A percentile compares a stretch with the other conserved stretches of the same genome.
These are phyloP conservation scores for Colletotrichum sojae DNA, from an alignment of 2,329 filamentous ascomycete species.

Conservation along the genomic window DNA sequence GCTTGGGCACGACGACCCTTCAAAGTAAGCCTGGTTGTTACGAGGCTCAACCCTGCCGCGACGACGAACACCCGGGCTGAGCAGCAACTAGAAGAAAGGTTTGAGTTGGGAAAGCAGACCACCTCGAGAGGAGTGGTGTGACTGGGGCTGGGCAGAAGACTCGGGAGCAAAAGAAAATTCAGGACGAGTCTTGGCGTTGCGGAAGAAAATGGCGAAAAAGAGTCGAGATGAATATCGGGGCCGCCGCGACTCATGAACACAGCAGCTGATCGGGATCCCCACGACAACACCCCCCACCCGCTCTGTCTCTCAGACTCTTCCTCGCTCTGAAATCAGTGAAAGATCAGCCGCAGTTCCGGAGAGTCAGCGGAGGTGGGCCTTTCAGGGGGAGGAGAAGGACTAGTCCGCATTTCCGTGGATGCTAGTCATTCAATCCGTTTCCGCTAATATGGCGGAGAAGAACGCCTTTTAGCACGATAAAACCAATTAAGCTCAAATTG, in stretches of 20 bases:
- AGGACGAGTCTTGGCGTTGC: slow-evolving; percentile 8
- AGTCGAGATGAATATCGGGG: slow-evolving; percentile 18
- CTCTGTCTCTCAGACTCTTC: neutral
- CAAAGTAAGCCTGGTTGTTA: neutral
- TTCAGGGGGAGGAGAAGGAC: neutral
- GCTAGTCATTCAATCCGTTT: slow-evolving; percentile 1
- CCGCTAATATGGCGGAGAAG: slow-evolving; percentile 15
- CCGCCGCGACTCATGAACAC: slow-evolving; percentile 31
- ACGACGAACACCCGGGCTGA: neutral
- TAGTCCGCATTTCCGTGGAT: neutral
- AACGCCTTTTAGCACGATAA: neutral
- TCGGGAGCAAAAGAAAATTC: slow-evolving; percentile 9
- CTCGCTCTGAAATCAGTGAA: too few species aligned
- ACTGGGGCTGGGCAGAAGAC: slow-evolving; percentile 17
- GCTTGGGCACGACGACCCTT: neutral
- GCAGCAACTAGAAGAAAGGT: slow-evolving; percentile 2
- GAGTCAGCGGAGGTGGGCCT: slow-evolving; percentile 23
- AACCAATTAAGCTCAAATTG: slow-evolving; percentile 18
- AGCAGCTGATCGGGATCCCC: neutral
- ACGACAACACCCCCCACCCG: neutral
- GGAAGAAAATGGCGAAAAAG: neutral
- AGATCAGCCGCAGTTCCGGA: slow-evolving; percentile 13
- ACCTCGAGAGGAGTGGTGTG: slow-evolving; percentile 12
- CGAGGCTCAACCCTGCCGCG: slow-evolving; percentile 11
- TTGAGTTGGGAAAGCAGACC: neutral